These are phyloP conservation scores for Botrytis paeoniae DNA, from an alignment of 2,329 filamentous ascomycete genomes.

Conservation along the genomic window DNA sequence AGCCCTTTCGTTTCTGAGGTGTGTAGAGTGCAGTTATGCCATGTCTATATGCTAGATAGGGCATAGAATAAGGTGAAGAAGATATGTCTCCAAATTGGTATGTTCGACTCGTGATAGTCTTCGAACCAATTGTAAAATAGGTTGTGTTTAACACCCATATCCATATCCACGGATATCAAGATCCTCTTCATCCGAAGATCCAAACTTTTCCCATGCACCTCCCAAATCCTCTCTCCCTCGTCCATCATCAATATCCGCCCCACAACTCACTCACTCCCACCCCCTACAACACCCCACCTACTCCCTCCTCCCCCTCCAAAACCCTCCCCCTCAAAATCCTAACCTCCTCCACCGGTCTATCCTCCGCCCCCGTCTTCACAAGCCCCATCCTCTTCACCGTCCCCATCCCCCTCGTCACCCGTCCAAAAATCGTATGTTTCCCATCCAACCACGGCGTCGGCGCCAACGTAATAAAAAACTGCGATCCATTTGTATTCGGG, in stretches of 20 bases:
- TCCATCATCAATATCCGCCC: not conserved
- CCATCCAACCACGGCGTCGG: constrained; percentile 96
- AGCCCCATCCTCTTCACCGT: constrained; percentile 85
- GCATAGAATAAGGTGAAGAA: not conserved
- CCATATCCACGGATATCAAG: not conserved
- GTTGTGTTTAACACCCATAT: not conserved
- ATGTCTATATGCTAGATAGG: not conserved
- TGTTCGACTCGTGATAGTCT: not conserved
- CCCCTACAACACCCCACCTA: not conserved
- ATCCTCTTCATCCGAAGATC: not conserved
- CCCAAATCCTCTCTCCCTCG: accelerated
- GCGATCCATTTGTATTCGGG: constrained; percentile 87
- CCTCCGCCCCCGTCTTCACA: constrained; percentile 78
- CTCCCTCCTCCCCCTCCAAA: constrained; percentile 53
- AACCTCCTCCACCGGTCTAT: constrained; percentile 77
- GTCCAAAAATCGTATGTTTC: constrained; percentile 94
- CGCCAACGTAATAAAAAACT: constrained; percentile 94
- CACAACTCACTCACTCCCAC: not conserved
- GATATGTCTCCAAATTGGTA: not conserved
- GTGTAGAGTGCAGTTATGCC: not conserved
- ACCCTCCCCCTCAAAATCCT: constrained; percentile 73
- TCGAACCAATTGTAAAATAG: not conserved
- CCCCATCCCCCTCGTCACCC: constrained; percentile 78
- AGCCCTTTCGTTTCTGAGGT: no score
- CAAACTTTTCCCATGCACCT: not conserved